Evolutionary conservation across 140 eudicot species (phyloP).

Genomic region (Artemisia princeps): DNA sequence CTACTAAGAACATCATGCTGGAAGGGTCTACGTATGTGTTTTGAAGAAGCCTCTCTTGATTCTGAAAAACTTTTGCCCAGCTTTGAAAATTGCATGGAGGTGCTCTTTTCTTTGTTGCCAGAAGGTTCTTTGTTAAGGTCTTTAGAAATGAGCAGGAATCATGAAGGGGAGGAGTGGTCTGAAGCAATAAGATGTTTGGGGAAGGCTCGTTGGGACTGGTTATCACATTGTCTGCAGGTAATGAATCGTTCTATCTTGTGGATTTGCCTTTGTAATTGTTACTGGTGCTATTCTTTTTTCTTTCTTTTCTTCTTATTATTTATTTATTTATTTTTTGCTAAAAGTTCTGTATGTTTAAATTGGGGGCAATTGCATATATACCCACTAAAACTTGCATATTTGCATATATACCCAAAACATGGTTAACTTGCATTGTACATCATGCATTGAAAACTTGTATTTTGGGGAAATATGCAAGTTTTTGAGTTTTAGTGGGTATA

Average conservation of each 20-base stretch:
- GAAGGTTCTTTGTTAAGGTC: conserved; percentile 19
- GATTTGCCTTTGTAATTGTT: background rate
- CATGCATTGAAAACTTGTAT: too few relatives aligned
- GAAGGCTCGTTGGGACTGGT: conserved; percentile 68
- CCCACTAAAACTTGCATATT: too few relatives aligned
- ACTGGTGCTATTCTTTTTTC: background rate
- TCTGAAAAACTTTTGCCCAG: conserved; percentile 36
- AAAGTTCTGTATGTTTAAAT: background rate
- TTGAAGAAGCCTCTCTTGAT: conserved; percentile 44
- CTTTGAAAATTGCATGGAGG: conserved; percentile 66
- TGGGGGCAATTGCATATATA: too few relatives aligned
- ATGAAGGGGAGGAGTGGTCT: conserved; percentile 50
- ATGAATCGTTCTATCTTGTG: conserved; percentile 6
- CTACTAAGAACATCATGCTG: conserved; percentile 58
- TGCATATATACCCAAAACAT: too few relatives aligned
- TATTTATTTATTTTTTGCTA: too few relatives aligned
- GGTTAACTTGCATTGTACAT: too few relatives aligned
- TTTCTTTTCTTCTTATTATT: background rate
- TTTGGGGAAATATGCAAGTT: too few relatives aligned
- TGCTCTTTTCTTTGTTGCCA: conserved; percentile 59
- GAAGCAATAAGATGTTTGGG: conserved; percentile 74
- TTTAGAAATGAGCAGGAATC: conserved; percentile 16
- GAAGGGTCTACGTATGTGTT: conserved; percentile 62
- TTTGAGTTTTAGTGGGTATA: too few relatives aligned
- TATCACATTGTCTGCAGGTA: conserved; percentile 66